Base-by-base conservation (phyloP, 2,329 filamentous ascomycete species). In the Fusarium liriodendri region DNA sequence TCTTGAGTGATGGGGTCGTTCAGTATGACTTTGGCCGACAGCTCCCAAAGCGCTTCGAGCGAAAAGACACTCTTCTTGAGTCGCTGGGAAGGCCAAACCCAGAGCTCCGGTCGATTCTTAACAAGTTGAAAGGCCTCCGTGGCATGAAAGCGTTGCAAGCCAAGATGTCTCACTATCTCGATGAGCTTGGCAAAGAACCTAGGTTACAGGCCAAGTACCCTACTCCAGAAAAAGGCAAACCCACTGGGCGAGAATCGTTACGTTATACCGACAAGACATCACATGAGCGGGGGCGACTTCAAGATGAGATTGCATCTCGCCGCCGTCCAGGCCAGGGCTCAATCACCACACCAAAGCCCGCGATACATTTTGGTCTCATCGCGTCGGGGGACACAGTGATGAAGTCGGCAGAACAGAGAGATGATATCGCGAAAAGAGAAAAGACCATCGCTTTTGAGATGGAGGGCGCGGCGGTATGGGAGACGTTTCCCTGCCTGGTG, bases 391-490 rank as follows among this genome's bases (percentile, higher is more conserved):
- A 73, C 11, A 71, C 47, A 0, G 62, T 73, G 2, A 63, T 73
- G 62, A 71, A 69, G 16, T 65, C 57, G 2, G 68, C 47, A 3
- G 13, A 63, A 6, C 22, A 59, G 1, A 50, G 68, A 6, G 68
- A 73, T 4, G 16, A 35, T 0, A 38, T 73, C 8, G 22, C 59
- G 3, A 16, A 4, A 5, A 10, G 57, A 7, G 61, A 47, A 6
- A 50, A 50, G 2, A 38, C 38, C 1, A 71, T 75, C 6, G 71
- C 50, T 0, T 73, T 75, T 3, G 72, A 75, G 27, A 73, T 74
- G 66, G 71, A 73, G 18, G 59, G 68, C 8, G 69, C 61, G 10
- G 72, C 65, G 4, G 54, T 66, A 6, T 75, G 71, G 66, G 64
- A 72, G 10, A 27, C 33, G 0, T 72, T 74, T 3, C 71, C 66